Evolutionary conservation across 2,329 filamentous ascomycete species (phyloP), one percentile per base, ranked within the genome.

Genomic region (Fusarium compactum): DNA sequence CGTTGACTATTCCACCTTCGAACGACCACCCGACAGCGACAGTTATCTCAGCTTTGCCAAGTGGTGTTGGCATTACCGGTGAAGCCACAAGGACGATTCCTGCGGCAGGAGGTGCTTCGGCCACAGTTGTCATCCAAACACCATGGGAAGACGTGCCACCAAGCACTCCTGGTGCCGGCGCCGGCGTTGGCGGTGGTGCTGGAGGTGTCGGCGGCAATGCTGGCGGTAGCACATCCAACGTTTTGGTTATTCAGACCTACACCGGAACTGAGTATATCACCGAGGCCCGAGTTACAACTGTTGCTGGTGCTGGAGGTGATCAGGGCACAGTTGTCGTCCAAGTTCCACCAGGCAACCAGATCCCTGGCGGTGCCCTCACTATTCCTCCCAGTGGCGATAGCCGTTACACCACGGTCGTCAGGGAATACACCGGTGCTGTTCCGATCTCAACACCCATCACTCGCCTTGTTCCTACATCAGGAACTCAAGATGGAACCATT

Each of bases 101-200:
- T 16, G 67, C 67, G 7, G 29, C 40, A 8, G 67, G 63, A 52
- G 64, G 66, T 12, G 47, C 52, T 29, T 69, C 67, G 11, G 67
- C 67, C 16, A 70, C 67, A 25, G 55, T 71, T n/a, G 57, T 70
- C 6, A 70, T 70, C 7, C 67, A 70, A n/a, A 70, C 67, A 12
- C 63, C 63, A 20, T 71, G 67, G 67, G 63, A 55, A 10, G 67
- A 71, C 8, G 53, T 70, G 22, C 63, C 67, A n/a, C 61, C 61
- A 46, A 65, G 55, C 32, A 65, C 62, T 40, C 44, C 62, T 30
- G 62, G 45, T 25, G 45, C 29, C 25, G 51, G 38, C 18, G 57
- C 22, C 25, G 45, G 9, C 20, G 27, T 16, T 27, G 41, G 44
- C 24, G 25, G 38, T n/a, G 50, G 29, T 8, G 32, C 25, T 24